phyloP scores from a whole-genome alignment of 2,329 filamentous ascomycete genomes.

The Botrytis porri region DNA sequence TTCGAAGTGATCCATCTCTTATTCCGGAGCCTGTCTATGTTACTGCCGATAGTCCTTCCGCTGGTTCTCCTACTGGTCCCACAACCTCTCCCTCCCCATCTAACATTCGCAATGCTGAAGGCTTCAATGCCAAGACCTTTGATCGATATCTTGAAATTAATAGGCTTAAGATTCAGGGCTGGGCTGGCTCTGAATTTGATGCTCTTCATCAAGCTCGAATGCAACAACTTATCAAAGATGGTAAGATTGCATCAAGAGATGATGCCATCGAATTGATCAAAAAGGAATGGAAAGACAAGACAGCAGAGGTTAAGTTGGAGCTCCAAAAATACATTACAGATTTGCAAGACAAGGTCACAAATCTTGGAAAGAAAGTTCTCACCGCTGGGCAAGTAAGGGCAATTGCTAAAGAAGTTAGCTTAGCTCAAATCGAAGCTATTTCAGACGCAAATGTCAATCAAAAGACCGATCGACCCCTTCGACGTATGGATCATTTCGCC shows the following conservation, averaged over 20 bases:
- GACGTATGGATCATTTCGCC: slow-evolving; percentile 71
- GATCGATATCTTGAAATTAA: slow-evolving; percentile 21
- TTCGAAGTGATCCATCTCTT: slow-evolving; percentile 42
- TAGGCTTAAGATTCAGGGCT: slow-evolving; percentile 16
- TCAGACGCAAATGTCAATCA: slow-evolving; percentile 30
- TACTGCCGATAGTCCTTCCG: not conserved
- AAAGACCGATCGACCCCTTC: slow-evolving; percentile 21
- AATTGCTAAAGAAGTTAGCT: slow-evolving; percentile 25
- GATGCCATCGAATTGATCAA: slow-evolving; percentile 88
- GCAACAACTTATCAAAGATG: slow-evolving; percentile 23
- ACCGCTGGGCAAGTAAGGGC: slow-evolving; percentile 25
- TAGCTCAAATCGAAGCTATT: slow-evolving; percentile 33
- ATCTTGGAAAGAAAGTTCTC: slow-evolving; percentile 22
- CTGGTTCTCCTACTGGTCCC: not conserved
- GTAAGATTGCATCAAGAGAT: slow-evolving; percentile 26
- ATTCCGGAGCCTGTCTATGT: not conserved
- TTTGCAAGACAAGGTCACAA: slow-evolving; percentile 24
- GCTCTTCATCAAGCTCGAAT: slow-evolving; percentile 24
- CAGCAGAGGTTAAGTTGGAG: slow-evolving; percentile 23
- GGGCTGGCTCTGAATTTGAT: slow-evolving; percentile 25
- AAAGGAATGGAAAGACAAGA: slow-evolving; percentile 61
- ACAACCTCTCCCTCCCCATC: not conserved
- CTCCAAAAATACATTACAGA: slow-evolving; percentile 24
- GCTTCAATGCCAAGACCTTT: slow-evolving; percentile 11
- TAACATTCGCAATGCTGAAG: not conserved